phyloP scores from a whole-genome alignment of 2,329 filamentous ascomycete species.

The Allantophomopsis lycopodina region DNA sequence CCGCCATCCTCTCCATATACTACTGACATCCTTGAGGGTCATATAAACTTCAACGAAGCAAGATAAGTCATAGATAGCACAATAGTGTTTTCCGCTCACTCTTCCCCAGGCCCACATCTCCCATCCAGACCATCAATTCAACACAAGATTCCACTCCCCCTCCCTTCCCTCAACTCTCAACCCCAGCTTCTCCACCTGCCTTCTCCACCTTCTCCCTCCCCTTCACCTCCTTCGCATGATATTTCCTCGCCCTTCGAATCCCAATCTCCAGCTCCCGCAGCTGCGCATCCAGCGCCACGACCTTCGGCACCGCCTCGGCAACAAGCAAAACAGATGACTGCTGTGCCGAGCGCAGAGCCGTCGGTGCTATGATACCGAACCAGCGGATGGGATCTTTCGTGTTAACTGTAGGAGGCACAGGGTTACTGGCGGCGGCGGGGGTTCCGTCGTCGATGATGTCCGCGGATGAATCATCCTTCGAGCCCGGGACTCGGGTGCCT shows the following conservation, averaged over 20 bases:
- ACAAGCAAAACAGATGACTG: conserved; percentile 38
- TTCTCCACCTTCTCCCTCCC: not conserved
- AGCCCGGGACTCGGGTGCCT: not conserved
- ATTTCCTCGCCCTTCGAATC: conserved; percentile 41
- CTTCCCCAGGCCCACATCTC: too few species aligned
- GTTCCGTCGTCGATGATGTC: conserved; percentile 1
- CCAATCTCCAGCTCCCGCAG: conserved; percentile 56
- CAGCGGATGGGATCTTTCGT: conserved; percentile 30
- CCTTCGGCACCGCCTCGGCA: conserved; percentile 38
- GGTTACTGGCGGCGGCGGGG: not conserved
- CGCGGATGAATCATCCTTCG: not conserved
- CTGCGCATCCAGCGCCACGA: conserved; percentile 42
- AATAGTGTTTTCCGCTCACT: too few species aligned
- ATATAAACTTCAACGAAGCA: too few species aligned
- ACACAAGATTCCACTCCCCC: too few species aligned
- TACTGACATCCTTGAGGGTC: too few species aligned
- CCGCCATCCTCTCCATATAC: too few species aligned
- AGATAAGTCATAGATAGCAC: too few species aligned
- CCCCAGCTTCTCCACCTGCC: not conserved
- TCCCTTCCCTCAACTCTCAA: too few species aligned
- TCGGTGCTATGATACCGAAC: conserved; percentile 39
- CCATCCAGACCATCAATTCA: too few species aligned
- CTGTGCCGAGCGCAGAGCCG: conserved; percentile 41
- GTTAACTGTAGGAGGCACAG: conserved; percentile 21
- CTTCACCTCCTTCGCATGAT: conserved; percentile 6